Evolutionary conservation across 2,329 filamentous ascomycete species (phyloP), one percentile per base, ranked within the genome.

Genomic region (Clonostachys rosea): DNA sequence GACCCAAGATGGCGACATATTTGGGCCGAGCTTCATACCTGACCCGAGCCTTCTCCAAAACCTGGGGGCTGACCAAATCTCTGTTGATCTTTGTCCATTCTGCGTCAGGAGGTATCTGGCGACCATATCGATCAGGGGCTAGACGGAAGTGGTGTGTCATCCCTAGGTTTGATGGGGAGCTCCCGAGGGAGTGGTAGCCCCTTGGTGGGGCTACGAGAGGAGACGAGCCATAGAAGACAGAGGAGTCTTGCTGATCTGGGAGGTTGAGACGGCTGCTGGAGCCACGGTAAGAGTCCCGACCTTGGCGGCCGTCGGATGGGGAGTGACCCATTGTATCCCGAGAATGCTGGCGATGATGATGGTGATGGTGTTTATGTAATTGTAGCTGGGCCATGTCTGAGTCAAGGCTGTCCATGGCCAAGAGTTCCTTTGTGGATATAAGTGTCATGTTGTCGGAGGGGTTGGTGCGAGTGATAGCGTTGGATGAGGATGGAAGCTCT

Each of bases 1-100:
- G 66, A 5, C 82, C 82, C 0, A 85, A 69, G 5, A 85, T 63
- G 12, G 81, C 81, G 4, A 83, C 78, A 50, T 79, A 83, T 3
- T 74, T 70, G 1, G 78, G 79, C 5, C 78, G 70, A 10, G 79
- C 79, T 59, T 83, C 79, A 54, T 80, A 83, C 12, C 79, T 73
- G 16, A 79, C 68, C 10, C 76, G 70, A 6, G 76, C 76, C 42
- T 70, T 66, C 35, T 72, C 67, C 6, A 83, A 65, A 0, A 81
- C 76, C 52, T 80, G 76, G 6, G 74, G 73, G 11, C 77, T 81
- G 11, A 83, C 68, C 1, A 81, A 63, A 5, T 64, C 64, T 17
- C 79, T 71, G 40, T 68, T 70, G 40, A 83, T 78, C 45, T 71
- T 74, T 12, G 79, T 83, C 79, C 79, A 83, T 46, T 72, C 71